Evolutionary conservation across 1,284 basidiomycete species (phyloP).

Genomic region (Phylloboletellus chloephorus): DNA sequence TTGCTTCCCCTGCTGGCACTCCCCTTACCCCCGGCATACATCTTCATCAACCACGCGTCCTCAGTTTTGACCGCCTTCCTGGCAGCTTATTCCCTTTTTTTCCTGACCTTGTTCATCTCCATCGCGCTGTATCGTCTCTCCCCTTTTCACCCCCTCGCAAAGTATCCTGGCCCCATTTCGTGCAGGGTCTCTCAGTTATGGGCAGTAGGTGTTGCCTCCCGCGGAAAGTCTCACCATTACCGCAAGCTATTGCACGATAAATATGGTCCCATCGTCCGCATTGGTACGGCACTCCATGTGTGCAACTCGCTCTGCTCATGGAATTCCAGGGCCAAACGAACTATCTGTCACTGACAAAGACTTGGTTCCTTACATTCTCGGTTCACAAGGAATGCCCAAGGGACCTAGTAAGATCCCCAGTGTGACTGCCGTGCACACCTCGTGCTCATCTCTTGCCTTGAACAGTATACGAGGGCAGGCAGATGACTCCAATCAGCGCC

Average conservation of each 20-base stretch:
- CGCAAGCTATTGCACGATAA: constrained; percentile 21
- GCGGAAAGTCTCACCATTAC: constrained; percentile 21
- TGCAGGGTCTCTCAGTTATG: constrained; percentile 27
- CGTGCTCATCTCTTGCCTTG: constrained; percentile 4
- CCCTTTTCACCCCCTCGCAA: constrained; percentile 32
- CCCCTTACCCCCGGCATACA: constrained; percentile 14
- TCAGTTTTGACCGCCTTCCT: constrained; percentile 9
- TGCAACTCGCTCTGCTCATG: constrained; percentile 8
- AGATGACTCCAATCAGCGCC: constrained; percentile 14
- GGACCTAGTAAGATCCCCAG: constrained; percentile 21
- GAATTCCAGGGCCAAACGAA: constrained; percentile 24
- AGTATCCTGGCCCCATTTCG: constrained; percentile 31
- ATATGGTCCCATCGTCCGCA: constrained; percentile 28
- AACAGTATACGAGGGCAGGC: constrained; percentile 21
- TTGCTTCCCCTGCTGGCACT: constrained; percentile 12
- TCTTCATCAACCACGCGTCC: constrained; percentile 10
- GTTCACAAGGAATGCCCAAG: constrained; percentile 26
- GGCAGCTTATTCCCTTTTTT: constrained; percentile 16
- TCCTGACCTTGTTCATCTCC: constrained; percentile 20
- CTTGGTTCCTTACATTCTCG: constrained; percentile 20
- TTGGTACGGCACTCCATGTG: constrained; percentile 18
- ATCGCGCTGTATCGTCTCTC: constrained; percentile 32
- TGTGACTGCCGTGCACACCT: not conserved
- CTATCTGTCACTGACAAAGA: constrained; percentile 25
- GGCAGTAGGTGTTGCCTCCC: constrained; percentile 10